phyloP scores from a whole-genome alignment of 2,329 filamentous ascomycete genomes.

The Arthrobotrys iridis region DNA sequence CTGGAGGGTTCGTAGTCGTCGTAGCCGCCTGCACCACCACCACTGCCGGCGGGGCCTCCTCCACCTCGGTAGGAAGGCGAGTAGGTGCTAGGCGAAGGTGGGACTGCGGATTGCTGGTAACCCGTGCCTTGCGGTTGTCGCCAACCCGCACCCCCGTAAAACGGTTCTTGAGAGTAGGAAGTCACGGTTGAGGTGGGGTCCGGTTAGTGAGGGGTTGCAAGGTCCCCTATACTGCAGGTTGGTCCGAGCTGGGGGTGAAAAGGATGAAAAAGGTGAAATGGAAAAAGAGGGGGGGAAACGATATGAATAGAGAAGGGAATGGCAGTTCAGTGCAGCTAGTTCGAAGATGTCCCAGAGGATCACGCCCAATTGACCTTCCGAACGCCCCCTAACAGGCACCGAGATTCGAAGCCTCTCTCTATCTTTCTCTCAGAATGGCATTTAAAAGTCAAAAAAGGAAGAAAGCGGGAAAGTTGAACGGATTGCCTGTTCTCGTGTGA shows the following conservation, averaged over 20 bases:
- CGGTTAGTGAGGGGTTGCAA: conserved; percentile 53
- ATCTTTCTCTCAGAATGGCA: conserved; percentile 31
- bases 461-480: conserved; percentile 27
- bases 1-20: conserved; percentile 54
- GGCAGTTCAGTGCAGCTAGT: conserved; percentile 8
- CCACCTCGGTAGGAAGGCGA: conserved; percentile 51
- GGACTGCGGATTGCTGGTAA: conserved; percentile 48
- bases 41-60: conserved; percentile 37
- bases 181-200: conserved; percentile 49
- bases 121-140: conserved; percentile 45
- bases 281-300: not conserved
- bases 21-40: conserved; percentile 44
- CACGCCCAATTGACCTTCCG: conserved; percentile 44
- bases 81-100: conserved; percentile 52
- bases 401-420: not conserved
- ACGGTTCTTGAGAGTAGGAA: conserved; percentile 52
- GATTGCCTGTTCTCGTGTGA: conserved; percentile 17
- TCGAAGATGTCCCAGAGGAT: conserved; percentile 31
- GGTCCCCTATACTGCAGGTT: conserved; percentile 47
- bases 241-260: not conserved
- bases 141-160: conserved; percentile 54
- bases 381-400: conserved; percentile 31
- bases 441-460: conserved; percentile 23
- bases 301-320: not conserved
- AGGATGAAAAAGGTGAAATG: not conserved